These are phyloP conservation scores for Inosperma sp. DNA, from an alignment of 768 basidiomycete species.

Conservation along the genomic window DNA sequence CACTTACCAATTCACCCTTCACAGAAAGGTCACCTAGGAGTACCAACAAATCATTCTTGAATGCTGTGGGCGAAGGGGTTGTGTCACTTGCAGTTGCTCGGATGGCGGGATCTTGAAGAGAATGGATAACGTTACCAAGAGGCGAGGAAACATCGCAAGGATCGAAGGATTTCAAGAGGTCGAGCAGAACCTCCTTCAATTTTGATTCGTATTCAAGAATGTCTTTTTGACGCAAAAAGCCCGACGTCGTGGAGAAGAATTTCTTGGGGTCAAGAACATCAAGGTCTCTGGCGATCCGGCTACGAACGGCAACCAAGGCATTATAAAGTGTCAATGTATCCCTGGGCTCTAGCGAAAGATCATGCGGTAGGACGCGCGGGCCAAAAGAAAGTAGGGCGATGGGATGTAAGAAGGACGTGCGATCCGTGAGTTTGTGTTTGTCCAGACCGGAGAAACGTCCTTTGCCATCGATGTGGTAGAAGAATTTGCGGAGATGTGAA, in stretches of 20 bases:
- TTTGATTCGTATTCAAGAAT: constrained; percentile 52
- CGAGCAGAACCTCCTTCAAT: constrained; percentile 42
- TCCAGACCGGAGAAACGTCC: constrained; percentile 36
- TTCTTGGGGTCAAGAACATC: constrained; percentile 36
- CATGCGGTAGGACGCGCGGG: constrained; percentile 46
- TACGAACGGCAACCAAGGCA: constrained; percentile 30
- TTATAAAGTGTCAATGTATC: constrained; percentile 53
- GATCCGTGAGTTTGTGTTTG: constrained; percentile 33
- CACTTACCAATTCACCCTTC: constrained; percentile 49
- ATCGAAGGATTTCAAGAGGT: constrained; percentile 37
- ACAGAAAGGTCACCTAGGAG: constrained; percentile 56
- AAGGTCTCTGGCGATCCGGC: constrained; percentile 20
- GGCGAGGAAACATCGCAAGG: constrained; percentile 28
- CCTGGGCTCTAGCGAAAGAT: constrained; percentile 57
- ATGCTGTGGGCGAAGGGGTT: constrained; percentile 28
- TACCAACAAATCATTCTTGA: constrained; percentile 43
- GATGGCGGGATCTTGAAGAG: constrained; percentile 14
- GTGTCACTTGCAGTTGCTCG: constrained; percentile 18
- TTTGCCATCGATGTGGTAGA: constrained; percentile 37
- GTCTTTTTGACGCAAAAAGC: constrained; percentile 53
- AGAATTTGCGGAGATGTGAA: constrained; percentile 68
- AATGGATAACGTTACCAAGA: constrained; percentile 28
- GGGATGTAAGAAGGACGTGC: constrained; percentile 58
- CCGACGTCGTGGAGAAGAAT: constrained; percentile 39
- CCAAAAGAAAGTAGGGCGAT: constrained; percentile 56